Base-by-base conservation (phyloP, 352 stramenopile species). In the Pythium brassicae region DNA sequence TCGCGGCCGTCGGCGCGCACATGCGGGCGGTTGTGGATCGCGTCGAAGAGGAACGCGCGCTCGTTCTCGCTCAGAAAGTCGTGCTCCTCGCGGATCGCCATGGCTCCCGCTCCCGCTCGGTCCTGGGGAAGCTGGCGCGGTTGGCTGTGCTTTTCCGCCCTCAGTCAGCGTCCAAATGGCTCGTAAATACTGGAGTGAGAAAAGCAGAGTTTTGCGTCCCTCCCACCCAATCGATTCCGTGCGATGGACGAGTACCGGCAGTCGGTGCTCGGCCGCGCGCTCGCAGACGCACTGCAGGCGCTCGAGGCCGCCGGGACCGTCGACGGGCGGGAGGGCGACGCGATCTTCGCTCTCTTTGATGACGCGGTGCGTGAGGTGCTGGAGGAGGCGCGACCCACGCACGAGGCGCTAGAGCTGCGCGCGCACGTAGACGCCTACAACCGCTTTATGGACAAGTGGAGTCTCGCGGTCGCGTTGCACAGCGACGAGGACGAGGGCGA, bases 51-150 rank as follows among this genome's bases (percentile, higher is more conserved):
- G 63, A 92, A 94, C 64, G 79, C 63, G 62, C 81, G 83, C 69
- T 93, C 83, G 53, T 86, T 93, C 59, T 87, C 82, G 66, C 78
- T 90, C 54, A 90, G 64, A 55, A 90, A 86, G 66, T 89, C 79
- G 64, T 83, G 69, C 54, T 86, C 78, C 64, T 82, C 78, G 37
- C 65, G 63, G 55, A 77, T 66, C 52, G 76, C 72, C 74, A 82
- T 83, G 22, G n/a, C 20, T 49, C n/a, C 37, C 15, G 25, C 19
- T 32, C 15, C 8, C 15, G 19, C 19, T 12, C 19, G n/a, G 19
- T 5, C 27, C 27, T 57, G 23, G n/a, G n/a, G n/a, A n/a, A n/a
- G n/a, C 27, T 62, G 47, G 32, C 5, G 2, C n/a, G 23, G 19
- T 19, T 51, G 27, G 15, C 3, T 35, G 43, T 25, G 20, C n/a